Base-by-base conservation (phyloP, 805 yeast genomes). In the Cyberlindnera bimundalis region DNA sequence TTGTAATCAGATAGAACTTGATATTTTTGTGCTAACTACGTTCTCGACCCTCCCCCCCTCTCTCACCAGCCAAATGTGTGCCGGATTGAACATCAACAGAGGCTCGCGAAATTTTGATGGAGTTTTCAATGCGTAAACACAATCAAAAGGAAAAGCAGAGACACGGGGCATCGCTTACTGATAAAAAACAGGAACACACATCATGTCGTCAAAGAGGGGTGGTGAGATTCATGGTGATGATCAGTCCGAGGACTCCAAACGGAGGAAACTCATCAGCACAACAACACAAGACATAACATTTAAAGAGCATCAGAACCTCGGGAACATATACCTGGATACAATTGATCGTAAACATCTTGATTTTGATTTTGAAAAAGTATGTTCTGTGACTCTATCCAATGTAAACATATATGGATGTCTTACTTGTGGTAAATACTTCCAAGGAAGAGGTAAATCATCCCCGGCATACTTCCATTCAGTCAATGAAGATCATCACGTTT, bases 361-460 rank as follows among this genome's bases (percentile, higher is more conserved):
- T 54, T 85, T 86, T 56, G 95, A 84, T 56, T 71, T 74, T 37
- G 87, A 81, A 32, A 79, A 78, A 53, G 59, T 75, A 2, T 86
- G 95, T 59, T 69, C 77, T 31, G 74, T 81, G 0, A 73, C 88
- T 0, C 64, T 84, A 17, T 70, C 86, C 1, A 71, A 67, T 28
- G 64, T 72, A 16, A 81, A 83, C 51, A 73, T 85, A 1, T 83
- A 84, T 52, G 78, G 85, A 24, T 86, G 95, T 55, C 61, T 86
- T 16, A 71, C 71, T 0, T 86, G 95, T 61, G 91, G 90, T 25
- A 79, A 74, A 52, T 86, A 78, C 60, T 72, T 77, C 39, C 81
- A 79, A 50, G 95, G 95, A 1, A 67, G 88, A 18, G 73, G 78
- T 1, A 65, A 61, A 42, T 58, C 73, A n/a, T 76, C 90, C 0